Percentiles rank a stretch among this genome's conserved stretches.
These are phyloP conservation scores for Alternaria longipes DNA, from an alignment of 2,329 filamentous ascomycete genomes.

Conservation along the genomic window DNA sequence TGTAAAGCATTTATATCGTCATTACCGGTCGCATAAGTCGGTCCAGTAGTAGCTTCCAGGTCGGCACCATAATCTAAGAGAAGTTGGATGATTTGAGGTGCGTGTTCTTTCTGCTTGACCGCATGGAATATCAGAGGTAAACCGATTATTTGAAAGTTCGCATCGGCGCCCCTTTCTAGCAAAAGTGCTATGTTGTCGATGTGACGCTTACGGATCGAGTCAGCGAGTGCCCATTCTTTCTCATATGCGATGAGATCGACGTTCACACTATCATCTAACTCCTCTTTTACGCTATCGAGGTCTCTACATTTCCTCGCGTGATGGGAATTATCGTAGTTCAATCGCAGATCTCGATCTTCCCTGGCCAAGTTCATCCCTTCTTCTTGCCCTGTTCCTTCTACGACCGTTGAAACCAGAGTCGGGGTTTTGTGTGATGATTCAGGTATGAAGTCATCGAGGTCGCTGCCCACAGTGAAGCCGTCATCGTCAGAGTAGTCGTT, in stretches of 20 bases:
- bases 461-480: no score
- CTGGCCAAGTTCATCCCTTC: neutral
- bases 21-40: neutral
- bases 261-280: slow-evolving; percentile 18
- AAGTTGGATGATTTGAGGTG: slow-evolving; percentile 25
- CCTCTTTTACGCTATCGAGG: slow-evolving; percentile 12
- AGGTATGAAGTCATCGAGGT: neutral
- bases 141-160: slow-evolving; percentile 11
- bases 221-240: slow-evolving; percentile 20
- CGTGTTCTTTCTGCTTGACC: slow-evolving; percentile 6
- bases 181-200: slow-evolving; percentile 22
- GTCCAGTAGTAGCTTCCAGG: slow-evolving; percentile 13
- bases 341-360: neutral
- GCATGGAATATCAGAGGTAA: slow-evolving; percentile 26
- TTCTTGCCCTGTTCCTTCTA: no score
- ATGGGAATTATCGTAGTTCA: slow-evolving; percentile 5
- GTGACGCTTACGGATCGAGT: slow-evolving; percentile 23
- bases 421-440: neutral
- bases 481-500: neutral
- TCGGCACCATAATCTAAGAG: slow-evolving; percentile 29
- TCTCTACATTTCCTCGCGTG: slow-evolving; percentile 18
- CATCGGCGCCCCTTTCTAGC: slow-evolving; percentile 24
- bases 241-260: slow-evolving; percentile 16
- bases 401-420: neutral
- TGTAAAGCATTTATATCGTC: slow-evolving; percentile 27